A percentile compares a stretch with the other conserved stretches of the same genome.
Evolutionary conservation across 2,329 filamentous ascomycete species (phyloP).

Genomic region (Phialophora verrucosa): DNA sequence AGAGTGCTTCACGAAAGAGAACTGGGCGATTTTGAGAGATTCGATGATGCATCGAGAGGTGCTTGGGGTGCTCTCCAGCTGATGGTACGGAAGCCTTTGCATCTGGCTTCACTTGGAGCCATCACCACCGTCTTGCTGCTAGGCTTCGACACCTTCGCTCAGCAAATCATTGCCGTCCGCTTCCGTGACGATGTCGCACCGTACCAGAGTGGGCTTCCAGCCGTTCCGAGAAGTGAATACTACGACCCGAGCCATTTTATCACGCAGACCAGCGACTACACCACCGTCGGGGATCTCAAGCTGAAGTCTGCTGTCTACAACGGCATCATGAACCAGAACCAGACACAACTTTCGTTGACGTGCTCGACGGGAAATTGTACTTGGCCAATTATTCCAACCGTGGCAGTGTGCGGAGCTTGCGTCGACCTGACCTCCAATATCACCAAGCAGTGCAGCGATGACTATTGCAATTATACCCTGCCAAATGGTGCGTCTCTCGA

Average conservation of each 20-base stretch:
- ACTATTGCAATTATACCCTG: constrained; percentile 5
- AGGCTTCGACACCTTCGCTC: background rate
- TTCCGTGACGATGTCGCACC: constrained; percentile 6
- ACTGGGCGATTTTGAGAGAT: constrained; percentile 2
- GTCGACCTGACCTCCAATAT: constrained; percentile 3
- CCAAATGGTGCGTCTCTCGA: constrained; percentile 5
- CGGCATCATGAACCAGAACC: constrained; percentile 9
- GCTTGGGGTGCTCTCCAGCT: constrained; percentile 5
- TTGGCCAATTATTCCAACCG: constrained; percentile 5
- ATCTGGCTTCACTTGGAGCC: constrained; percentile 3
- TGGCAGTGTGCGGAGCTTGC: constrained; percentile 4
- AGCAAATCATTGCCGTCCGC: constrained; percentile 3
- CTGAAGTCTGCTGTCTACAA: constrained; percentile 1
- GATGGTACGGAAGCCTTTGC: constrained; percentile 2
- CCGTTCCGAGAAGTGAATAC: constrained; percentile 1
- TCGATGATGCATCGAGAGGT: constrained; percentile 6
- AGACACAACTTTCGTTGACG: background rate
- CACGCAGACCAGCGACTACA: background rate
- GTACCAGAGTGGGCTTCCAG: background rate
- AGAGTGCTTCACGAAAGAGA: constrained; percentile 3
- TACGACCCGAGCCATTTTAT: constrained; percentile 7
- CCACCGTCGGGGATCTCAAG: background rate
- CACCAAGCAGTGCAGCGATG: background rate
- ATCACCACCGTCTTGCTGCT: background rate
- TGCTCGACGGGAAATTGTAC: constrained; percentile 7